Evolutionary conservation across 2,329 filamentous ascomycete genomes (phyloP).

Genomic region (Ceratocystis eucalypticola): DNA sequence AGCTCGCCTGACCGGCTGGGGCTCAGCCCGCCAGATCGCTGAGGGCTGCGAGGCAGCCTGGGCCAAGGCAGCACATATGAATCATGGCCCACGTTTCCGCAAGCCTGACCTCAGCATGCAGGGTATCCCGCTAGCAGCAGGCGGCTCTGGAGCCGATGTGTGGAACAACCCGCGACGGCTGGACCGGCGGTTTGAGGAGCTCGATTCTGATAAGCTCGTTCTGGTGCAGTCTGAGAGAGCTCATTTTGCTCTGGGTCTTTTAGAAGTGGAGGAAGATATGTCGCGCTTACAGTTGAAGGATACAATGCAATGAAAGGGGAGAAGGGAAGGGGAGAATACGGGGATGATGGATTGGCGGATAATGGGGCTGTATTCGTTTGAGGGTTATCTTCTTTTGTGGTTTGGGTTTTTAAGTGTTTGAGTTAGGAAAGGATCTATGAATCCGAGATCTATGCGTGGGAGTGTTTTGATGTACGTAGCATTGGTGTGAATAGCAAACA

Average conservation of each 20-base stretch:
- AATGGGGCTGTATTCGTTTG: too few relatives aligned
- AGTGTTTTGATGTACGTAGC: too few relatives aligned
- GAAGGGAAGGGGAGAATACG: not conserved
- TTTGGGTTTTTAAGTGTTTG: too few relatives aligned
- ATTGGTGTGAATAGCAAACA: too few relatives aligned
- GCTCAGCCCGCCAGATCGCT: conserved; percentile 68
- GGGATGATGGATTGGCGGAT: not conserved
- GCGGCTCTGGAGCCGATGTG: conserved; percentile 31
- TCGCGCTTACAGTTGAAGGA: conserved; percentile 45
- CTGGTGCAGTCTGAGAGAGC: conserved; percentile 50
- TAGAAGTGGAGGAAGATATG: conserved; percentile 67
- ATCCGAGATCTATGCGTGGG: too few relatives aligned
- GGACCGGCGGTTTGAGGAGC: conserved; percentile 38
- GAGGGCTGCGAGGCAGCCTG: conserved; percentile 74
- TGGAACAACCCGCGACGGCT: conserved; percentile 40
- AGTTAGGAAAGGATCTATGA: too few relatives aligned
- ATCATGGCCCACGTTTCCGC: conserved; percentile 60
- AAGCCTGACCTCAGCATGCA: conserved; percentile 33
- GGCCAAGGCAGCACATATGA: conserved; percentile 59
- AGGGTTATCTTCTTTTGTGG: too few relatives aligned
- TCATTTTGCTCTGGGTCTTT: conserved; percentile 64
- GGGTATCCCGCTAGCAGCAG: conserved; percentile 38
- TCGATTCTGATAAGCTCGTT: conserved; percentile 37
- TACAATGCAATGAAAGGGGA: conserved; percentile 18
- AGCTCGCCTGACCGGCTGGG: conserved; percentile 72